Conservation (phyloP, 208 protist genomes). For the Leptomonas pyrrhocoris region DNA sequence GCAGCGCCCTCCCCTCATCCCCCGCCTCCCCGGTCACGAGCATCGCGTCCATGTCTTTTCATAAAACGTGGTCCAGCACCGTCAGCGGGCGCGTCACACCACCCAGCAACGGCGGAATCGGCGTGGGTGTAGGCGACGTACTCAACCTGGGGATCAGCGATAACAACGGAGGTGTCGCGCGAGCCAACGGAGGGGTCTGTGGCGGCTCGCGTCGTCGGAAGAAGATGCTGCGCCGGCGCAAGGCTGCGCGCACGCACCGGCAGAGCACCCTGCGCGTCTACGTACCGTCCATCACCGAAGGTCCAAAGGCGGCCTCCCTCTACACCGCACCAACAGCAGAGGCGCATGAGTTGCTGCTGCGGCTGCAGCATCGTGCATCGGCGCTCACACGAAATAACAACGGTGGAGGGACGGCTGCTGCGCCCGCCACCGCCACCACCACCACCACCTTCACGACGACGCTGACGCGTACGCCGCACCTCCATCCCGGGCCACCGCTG, state of each 20-base stretch:
- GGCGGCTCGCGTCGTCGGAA: not conserved
- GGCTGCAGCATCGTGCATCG: conserved; percentile 19
- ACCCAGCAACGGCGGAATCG: not conserved
- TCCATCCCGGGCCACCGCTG: no score
- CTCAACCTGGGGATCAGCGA: no score
- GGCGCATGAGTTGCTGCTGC: conserved; percentile 27
- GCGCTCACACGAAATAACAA: not conserved
- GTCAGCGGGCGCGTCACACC: conserved; percentile 29
- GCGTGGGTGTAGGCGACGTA: not conserved
- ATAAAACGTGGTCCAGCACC: conserved; percentile 17
- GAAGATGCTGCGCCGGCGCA: conserved; percentile 20
- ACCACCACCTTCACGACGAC: not conserved
- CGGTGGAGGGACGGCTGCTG: not conserved
- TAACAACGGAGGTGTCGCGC: no score
- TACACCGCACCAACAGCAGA: conserved; percentile 42
- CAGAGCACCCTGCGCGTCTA: conserved; percentile 32
- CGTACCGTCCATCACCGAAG: conserved; percentile 40
- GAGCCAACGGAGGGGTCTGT: no score
- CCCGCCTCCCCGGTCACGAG: conserved; percentile 23
- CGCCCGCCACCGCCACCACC: not conserved
- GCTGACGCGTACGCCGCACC: no score
- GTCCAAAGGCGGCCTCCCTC: conserved; percentile 37
- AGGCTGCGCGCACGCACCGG: conserved; percentile 15
- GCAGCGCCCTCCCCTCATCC: not conserved
- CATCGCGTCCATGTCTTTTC: conserved; percentile 25